A percentile compares a stretch with the other conserved stretches of the same genome.
These are phyloP conservation scores for Scedosporium apiospermum DNA, from an alignment of 2,329 filamentous ascomycete genomes.

Conservation along the genomic window DNA sequence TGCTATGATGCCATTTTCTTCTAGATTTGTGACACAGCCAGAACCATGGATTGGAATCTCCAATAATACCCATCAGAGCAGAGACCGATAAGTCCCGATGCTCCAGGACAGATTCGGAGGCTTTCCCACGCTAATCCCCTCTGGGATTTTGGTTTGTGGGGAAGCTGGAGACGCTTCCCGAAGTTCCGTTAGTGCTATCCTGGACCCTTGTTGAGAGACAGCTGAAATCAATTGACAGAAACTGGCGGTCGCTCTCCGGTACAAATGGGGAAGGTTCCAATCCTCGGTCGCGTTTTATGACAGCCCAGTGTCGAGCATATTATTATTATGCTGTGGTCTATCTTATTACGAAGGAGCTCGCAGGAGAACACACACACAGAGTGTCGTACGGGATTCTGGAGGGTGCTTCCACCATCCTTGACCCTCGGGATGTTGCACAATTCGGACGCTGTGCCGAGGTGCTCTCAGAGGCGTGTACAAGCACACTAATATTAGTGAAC, in stretches of 20 bases:
- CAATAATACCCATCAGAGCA: neutral
- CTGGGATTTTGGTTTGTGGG: neutral
- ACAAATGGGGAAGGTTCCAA: slow-evolving; percentile 2
- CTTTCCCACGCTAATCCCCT: neutral
- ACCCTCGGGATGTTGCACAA: neutral
- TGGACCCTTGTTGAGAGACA: neutral
- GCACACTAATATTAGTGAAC: neutral
- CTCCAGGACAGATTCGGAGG: neutral
- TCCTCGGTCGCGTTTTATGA: neutral
- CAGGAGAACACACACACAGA: neutral
- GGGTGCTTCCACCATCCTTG: neutral
- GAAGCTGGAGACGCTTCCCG: neutral
- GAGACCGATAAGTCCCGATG: neutral
- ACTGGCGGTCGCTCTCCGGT: neutral
- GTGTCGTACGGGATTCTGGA: neutral
- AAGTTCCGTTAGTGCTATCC: neutral
- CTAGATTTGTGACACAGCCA: neutral
- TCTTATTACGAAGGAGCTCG: too few relatives aligned
- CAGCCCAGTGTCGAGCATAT: too few relatives aligned
- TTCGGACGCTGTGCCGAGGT: neutral
- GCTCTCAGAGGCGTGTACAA: neutral
- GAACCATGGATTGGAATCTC: neutral
- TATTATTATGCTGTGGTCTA: too few relatives aligned
- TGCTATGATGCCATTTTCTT: neutral
- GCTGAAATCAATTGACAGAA: neutral